Conservation (phyloP, 306 rosid genomes). For the Cyamopsis tetragonoloba region DNA sequence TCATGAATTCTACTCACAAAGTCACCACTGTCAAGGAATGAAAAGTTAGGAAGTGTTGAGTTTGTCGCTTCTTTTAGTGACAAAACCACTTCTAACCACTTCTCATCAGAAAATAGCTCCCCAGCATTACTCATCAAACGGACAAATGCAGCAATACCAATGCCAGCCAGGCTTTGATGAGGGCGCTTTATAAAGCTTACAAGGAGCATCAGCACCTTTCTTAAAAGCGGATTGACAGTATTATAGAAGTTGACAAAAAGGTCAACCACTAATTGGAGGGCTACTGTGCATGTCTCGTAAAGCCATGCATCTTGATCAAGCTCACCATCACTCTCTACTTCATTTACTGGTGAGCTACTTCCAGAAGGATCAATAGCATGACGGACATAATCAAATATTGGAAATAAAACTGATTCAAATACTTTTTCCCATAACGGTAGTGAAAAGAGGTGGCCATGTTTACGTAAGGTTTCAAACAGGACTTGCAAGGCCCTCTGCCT, state of each 20-base stretch:
- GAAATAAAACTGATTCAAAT: constrained; percentile 94
- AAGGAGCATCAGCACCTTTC: constrained; percentile 85
- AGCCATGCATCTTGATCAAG: constrained; percentile 99
- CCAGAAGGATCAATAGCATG: constrained; percentile 99
- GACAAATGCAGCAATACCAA: constrained; percentile 98
- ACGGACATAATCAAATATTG: constrained; percentile 94
- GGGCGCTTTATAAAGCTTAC: constrained; percentile 94
- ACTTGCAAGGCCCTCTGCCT: constrained; percentile 96
- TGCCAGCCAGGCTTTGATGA: constrained; percentile 99
- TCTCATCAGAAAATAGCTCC: constrained; percentile 84
- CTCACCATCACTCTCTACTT: constrained; percentile 49
- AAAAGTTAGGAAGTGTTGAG: constrained; percentile 84
- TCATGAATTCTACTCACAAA: constrained; percentile 30
- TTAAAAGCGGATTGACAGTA: constrained; percentile 87
- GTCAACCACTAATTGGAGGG: constrained; percentile 95
- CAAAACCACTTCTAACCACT: constrained; percentile 93
- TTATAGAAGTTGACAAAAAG: constrained; percentile 91
- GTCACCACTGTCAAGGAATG: constrained; percentile 52
- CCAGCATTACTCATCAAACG: constrained; percentile 99
- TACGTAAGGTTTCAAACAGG: constrained; percentile 92
- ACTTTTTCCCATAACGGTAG: constrained; percentile 92
- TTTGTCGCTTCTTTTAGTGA: constrained; percentile 82
- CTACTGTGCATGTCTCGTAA: constrained; percentile 96
- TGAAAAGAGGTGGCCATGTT: constrained; percentile 96
- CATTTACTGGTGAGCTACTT: constrained; percentile 53